phyloP scores from a whole-genome alignment of 768 basidiomycete species.

The Galerina marginata region DNA sequence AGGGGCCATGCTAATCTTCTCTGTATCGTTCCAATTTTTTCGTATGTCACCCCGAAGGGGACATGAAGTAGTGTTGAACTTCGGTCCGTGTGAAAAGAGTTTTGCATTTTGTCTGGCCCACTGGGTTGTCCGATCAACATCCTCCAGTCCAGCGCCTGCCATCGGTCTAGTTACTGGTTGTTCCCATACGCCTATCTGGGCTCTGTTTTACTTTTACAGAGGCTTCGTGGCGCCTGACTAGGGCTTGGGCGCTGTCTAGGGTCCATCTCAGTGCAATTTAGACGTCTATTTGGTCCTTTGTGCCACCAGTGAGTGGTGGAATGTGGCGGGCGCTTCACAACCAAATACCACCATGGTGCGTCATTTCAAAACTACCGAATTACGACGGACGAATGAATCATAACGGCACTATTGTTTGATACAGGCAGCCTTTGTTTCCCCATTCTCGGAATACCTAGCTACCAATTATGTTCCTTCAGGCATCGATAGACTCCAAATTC shows the following conservation, averaged over 20 bases:
- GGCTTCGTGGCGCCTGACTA: too few relatives aligned
- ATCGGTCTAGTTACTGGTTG: not conserved
- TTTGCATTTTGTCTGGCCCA: conserved; percentile 34
- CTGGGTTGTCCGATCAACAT: conserved; percentile 33
- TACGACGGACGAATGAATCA: not conserved
- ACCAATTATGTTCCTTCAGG: conserved; percentile 20
- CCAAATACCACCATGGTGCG: not conserved
- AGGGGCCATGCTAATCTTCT: conserved; percentile 99
- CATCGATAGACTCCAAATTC: conserved; percentile 15
- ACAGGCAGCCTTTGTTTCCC: conserved; percentile 54
- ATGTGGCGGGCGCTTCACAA: too few relatives aligned
- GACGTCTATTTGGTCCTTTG: not conserved
- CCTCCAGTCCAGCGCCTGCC: not conserved
- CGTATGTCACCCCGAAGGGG: conserved; percentile 94
- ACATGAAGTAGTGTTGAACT: conserved; percentile 38
- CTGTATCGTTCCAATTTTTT: conserved; percentile 99
- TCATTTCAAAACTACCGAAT: not conserved
- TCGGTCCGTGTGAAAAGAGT: not conserved
- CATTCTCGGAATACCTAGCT: conserved; percentile 15
- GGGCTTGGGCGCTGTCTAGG: too few relatives aligned
- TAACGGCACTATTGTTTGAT: not conserved
- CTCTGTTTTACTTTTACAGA: not conserved
- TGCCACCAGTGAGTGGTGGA: not conserved
- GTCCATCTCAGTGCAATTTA: not conserved
- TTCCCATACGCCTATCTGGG: not conserved